phyloP scores from a whole-genome alignment of 2,329 filamentous ascomycete species.

The Corinectria fuckeliana region DNA sequence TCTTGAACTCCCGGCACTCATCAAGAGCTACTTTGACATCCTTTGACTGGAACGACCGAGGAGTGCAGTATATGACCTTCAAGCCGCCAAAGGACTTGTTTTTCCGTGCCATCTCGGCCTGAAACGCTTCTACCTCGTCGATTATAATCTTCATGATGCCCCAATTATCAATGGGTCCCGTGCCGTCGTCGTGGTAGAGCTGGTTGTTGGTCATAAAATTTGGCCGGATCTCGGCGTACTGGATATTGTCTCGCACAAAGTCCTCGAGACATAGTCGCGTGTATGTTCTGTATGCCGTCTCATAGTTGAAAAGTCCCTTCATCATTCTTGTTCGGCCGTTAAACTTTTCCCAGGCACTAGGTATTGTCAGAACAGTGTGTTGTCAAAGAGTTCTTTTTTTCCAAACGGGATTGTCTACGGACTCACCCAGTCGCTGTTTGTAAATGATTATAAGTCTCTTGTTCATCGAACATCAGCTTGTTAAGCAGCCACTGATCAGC shows the following conservation, averaged over 20 bases:
- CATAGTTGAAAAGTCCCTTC: constrained; percentile 75
- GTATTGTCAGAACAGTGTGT: constrained; percentile 12
- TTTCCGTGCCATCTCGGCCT: constrained; percentile 37
- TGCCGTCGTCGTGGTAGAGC: constrained; percentile 65
- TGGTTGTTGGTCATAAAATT: constrained; percentile 71
- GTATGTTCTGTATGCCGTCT: constrained; percentile 66
- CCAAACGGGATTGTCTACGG: neutral
- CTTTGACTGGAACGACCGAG: constrained; percentile 60
- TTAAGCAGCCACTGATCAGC: constrained; percentile 61
- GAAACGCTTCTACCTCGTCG: constrained; percentile 59
- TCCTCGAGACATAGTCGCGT: constrained; percentile 65
- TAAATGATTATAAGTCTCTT: constrained; percentile 61
- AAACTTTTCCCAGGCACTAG: constrained; percentile 67
- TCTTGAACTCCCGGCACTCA: constrained; percentile 68
- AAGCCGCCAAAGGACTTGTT: constrained; percentile 63
- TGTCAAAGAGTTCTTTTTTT: neutral
- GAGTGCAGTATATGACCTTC: constrained; percentile 76
- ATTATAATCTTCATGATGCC: constrained; percentile 68
- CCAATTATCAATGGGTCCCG: constrained; percentile 56
- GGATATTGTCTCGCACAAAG: constrained; percentile 69
- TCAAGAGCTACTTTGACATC: constrained; percentile 60
- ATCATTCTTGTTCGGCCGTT: constrained; percentile 74
- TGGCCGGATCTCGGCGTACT: constrained; percentile 74
- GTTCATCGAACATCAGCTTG: constrained; percentile 68
- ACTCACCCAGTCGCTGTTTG: constrained; percentile 62